Evolutionary conservation across 441 rosid genomes (phyloP).

Genomic region (California macrophylla): DNA sequence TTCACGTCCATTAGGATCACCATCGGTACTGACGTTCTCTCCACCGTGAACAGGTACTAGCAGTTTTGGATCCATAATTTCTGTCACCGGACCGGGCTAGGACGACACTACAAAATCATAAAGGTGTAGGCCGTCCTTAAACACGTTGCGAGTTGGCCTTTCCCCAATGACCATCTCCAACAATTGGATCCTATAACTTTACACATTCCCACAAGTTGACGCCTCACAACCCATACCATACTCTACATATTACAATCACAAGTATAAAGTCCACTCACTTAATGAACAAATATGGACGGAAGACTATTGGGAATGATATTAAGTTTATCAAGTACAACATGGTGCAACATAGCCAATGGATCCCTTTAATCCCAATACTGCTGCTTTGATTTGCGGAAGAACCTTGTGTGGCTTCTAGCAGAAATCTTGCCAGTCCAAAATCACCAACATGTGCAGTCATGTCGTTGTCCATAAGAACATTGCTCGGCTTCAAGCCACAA

Average conservation of each 20-base stretch:
- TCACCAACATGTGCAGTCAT: conserved; percentile 9
- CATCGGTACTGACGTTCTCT: neutral
- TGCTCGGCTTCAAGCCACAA: conserved; percentile 17
- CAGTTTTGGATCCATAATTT: conserved; percentile 2
- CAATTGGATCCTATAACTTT: conserved; percentile 6
- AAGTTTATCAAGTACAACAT: no score
- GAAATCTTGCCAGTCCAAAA: conserved; percentile 7
- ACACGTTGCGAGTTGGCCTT: conserved; percentile 12
- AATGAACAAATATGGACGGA: no score
- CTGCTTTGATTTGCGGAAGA: neutral
- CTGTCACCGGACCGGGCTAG: neutral
- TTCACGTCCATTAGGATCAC: no score
- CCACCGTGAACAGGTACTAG: neutral
- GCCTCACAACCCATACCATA: conserved; percentile 10
- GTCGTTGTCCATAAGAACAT: conserved; percentile 1
- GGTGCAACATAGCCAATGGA: neutral
- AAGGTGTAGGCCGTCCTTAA: conserved; percentile 4
- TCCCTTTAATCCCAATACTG: neutral
- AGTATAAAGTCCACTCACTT: neutral
- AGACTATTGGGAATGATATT: no score
- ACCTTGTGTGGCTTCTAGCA: neutral
- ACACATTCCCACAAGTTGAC: conserved; percentile 7
- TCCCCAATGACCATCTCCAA: conserved; percentile 14
- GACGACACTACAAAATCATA: neutral
- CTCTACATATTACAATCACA: neutral